A percentile compares a stretch with the other conserved stretches of the same genome.
Conservation (phyloP, 805 yeast species). For the Sugiyamaella smithiae region DNA sequence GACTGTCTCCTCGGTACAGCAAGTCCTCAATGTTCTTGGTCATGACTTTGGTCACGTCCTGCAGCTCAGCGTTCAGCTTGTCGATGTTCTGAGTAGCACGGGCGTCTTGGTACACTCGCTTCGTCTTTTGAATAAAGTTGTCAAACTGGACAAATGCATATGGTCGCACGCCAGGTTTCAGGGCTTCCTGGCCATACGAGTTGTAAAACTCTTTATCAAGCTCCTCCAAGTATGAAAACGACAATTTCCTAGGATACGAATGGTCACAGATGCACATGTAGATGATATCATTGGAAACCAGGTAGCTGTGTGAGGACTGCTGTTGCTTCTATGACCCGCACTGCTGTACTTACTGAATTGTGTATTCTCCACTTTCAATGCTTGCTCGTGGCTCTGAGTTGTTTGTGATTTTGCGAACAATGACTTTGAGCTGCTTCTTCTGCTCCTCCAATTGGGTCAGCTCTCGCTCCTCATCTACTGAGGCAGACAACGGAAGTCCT, state of each 20-base stretch:
- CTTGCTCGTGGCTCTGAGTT: conserved; percentile 82
- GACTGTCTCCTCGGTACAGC: conserved; percentile 88
- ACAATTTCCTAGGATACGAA: conserved; percentile 82
- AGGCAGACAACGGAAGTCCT: conserved; percentile 88
- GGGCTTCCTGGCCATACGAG: conserved; percentile 70
- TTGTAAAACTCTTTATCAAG: conserved; percentile 76
- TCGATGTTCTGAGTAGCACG: conserved; percentile 88
- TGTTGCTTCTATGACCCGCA: background rate
- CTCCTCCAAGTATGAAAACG: conserved; percentile 82
- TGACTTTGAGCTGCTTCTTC: conserved; percentile 77
- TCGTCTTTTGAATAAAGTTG: conserved; percentile 69
- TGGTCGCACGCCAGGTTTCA: conserved; percentile 68
- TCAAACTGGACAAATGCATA: conserved; percentile 86
- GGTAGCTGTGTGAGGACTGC: conserved; percentile 40
- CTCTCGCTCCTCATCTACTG: conserved; percentile 76
- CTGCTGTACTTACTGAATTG: conserved; percentile 47
- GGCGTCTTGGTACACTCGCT: conserved; percentile 84
- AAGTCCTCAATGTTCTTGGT: conserved; percentile 95
- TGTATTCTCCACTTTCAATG: conserved; percentile 69
- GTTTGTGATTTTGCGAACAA: conserved; percentile 71
- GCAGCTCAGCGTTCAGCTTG: conserved; percentile 78
- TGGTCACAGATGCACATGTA: conserved; percentile 76
- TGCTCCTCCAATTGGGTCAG: conserved; percentile 59
- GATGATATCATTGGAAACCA: conserved; percentile 60
- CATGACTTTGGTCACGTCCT: conserved; percentile 93